Base-by-base conservation (phyloP, 148 eudicot species). In the Spergularia marina region DNA sequence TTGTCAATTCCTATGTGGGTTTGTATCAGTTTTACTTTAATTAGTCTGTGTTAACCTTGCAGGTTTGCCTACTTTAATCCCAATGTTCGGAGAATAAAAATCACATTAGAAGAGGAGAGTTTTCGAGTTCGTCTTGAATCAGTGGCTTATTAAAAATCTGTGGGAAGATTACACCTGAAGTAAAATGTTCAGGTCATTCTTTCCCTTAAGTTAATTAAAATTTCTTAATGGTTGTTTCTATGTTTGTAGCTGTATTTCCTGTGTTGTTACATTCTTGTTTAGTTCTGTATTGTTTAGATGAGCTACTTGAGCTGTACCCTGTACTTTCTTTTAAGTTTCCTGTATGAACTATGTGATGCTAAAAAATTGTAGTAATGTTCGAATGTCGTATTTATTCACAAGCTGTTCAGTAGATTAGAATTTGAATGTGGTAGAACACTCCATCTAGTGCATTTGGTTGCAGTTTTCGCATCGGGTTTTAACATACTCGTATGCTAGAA, bases 111-210 rank as follows among this genome's bases (percentile, higher is more conserved):
- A 75, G 67, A 61, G 78, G 79, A 66, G 79, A 77, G 78, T 76
- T 79, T 83, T 64, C 70, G 74, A 80, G 76, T 57, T 16, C 36
- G 36, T 30, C 77, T 76, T 67, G 72, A 69, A 75, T 71, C 83
- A 79, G 73, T 89, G 92, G 88, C 87, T 68, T 78, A 62, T 72
- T 44, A 44, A 44, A 23, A 65, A 62, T 80, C 79, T 70, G n/a
- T 60, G 77, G 85, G 85, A 76, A 80, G 84, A 86, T 78, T 80
- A 85, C 84, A 79, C 76, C 91, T 86, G 89, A 84, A 17, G 73
- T 55, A 44, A 54, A 34, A 60, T 12, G 60, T 82, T 84, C 88
- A 87, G 92, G 93, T 86, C 86, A 82, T 80, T 84, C 16, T 71
- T 71, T 54, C 74, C 82, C 81, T 57, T 30, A 34, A 65, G 76